Conservation (phyloP, 225 moss, liverwort and hornwort genomes). For the Physcomitrium patens region DNA sequence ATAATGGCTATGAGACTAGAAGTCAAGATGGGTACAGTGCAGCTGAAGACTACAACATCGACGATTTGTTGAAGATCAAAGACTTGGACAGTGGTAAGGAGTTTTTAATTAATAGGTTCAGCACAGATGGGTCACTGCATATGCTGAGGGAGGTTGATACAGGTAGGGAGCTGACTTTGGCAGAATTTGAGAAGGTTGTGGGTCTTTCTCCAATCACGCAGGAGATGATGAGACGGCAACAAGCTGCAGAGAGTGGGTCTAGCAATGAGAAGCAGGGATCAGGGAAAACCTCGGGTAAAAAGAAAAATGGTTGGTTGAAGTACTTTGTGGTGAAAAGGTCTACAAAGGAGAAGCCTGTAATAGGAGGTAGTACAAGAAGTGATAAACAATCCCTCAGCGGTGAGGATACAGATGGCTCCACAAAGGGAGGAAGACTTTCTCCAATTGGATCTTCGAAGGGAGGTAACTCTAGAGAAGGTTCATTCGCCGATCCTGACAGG, state of each 20-base stretch:
- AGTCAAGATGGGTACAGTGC: conserved; percentile 65
- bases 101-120: conserved; percentile 72
- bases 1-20: conserved; percentile 54
- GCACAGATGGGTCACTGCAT: conserved; percentile 60
- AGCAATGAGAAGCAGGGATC: conserved; percentile 51
- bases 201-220: conserved; percentile 90
- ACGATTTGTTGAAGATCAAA: conserved; percentile 69
- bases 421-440: conserved; percentile 45
- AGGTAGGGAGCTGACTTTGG: conserved; percentile 86
- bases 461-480: conserved; percentile 51
- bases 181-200: conserved; percentile 85
- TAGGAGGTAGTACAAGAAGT: conserved; percentile 53
- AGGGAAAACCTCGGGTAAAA: conserved; percentile 39
- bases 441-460: conserved; percentile 55
- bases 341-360: conserved; percentile 47
- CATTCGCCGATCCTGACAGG: conserved; percentile 53
- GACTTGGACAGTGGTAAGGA: conserved; percentile 97
- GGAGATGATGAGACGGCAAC: conserved; percentile 84
- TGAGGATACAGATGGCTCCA: conserved; percentile 60
- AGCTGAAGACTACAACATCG: conserved; percentile 60
- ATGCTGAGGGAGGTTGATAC: conserved; percentile 87
- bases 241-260: conserved; percentile 62
- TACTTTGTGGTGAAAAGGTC: conserved; percentile 49
- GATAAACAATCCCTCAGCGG: conserved; percentile 56
- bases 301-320: conserved; percentile 69